Conservation (phyloP, 1,284 basidiomycete genomes). For the Ceratobasidium sp. region DNA sequence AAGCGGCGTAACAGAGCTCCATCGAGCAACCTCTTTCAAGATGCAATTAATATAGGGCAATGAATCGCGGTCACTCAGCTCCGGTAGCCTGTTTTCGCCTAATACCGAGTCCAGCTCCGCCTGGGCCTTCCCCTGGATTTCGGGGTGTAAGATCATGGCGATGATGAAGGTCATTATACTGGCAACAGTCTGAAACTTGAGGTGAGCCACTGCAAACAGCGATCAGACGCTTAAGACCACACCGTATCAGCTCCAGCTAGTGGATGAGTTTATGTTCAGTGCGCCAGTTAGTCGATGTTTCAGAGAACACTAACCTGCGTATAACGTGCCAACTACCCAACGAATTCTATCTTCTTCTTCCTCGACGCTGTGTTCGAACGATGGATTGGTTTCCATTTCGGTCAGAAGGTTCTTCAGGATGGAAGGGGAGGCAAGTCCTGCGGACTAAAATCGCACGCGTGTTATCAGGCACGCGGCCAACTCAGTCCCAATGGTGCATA, state of each 20-base stretch:
- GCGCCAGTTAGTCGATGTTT: too few species aligned
- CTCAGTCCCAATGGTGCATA: neutral
- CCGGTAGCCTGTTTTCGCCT: conserved; percentile 37
- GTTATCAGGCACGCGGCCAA: too few species aligned
- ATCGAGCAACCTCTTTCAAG: conserved; percentile 35
- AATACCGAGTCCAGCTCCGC: conserved; percentile 38
- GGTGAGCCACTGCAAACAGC: neutral
- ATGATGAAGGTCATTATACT: conserved; percentile 23
- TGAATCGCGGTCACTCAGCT: conserved; percentile 25
- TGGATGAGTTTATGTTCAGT: too few species aligned
- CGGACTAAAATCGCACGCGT: conserved; percentile 6
- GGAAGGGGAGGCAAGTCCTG: conserved; percentile 26
- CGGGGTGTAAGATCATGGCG: conserved; percentile 40
- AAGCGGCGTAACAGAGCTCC: conserved; percentile 31
- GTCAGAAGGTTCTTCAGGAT: conserved; percentile 11
- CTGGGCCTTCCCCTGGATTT: conserved; percentile 40
- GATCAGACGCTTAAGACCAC: neutral
- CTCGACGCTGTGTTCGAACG: neutral
- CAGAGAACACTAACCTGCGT: conserved; percentile 3
- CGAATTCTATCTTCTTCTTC: conserved; percentile 5
- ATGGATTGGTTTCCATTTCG: neutral
- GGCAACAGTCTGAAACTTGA: conserved; percentile 2
- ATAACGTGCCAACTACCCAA: conserved; percentile 17
- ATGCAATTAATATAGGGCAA: conserved; percentile 34
- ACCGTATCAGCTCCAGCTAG: conserved; percentile 35